Base-by-base conservation (phyloP, 441 rosid species). In the Populus hybrid region DNA sequence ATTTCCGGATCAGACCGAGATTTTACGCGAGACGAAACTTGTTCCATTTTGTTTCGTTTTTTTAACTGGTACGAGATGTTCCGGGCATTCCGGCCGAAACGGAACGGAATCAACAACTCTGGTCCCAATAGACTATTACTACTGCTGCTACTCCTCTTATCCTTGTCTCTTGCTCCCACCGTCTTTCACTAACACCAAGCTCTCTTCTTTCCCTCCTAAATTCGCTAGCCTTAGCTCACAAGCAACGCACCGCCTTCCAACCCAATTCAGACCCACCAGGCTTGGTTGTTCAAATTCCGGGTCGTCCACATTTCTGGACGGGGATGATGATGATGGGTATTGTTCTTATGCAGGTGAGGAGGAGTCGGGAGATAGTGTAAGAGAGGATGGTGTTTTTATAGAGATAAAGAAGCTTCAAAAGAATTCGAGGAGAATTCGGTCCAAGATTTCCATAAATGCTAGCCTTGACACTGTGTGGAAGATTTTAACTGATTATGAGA, bases 401-500 rank as follows among this genome's bases (percentile, higher is more conserved):
- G 93, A 85, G 79, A 80, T 95, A n/a, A 82, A 84, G 86, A 93
- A 86, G 78, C 86, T 87, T 16, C 94, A 90, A 72, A 87, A 75
- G 71, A 92, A 90, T 80, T 88, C 90, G 9, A 84, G 97, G 75
- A 89, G 92, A 72, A 90, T 95, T 71, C 85, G 88, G 72, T 90
- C 99, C 67, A 88, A 85, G 79, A 84, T 95, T 74, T 89, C 83
- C 6, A 87, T 95, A 32, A 93, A 90, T 67, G 93, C 91, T 20
- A 87, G 84, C 75, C 90, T 95, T 0, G 97, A 93, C 36, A 76
- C 88, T 0, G 85, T 95, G 16, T 95, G 99, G 98, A 81, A 78
- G 34, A 83, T 95, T 1, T 80, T 95, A 82, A 95, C 97, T 20
- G 93, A 89, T 80, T 93, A 95, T 73, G 99, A 95, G 86, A 88